Percentiles rank a stretch among this genome's conserved stretches.
Conservation (phyloP, 108 stramenopile genomes). For the Cylindrotheca fusiformis region DNA sequence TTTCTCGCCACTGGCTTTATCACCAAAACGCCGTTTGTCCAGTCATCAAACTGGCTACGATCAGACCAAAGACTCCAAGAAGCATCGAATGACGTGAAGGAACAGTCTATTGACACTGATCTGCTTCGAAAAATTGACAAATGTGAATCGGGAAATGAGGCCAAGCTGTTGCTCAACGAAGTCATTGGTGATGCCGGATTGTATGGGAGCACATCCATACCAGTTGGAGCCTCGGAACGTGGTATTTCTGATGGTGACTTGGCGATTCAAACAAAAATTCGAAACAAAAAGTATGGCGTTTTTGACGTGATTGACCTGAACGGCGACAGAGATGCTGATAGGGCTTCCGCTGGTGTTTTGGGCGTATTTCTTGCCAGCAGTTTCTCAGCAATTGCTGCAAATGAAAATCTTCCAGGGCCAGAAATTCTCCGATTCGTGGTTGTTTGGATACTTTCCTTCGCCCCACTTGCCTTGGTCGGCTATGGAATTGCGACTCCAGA, state of each 20-base stretch:
- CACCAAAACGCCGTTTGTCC: no score
- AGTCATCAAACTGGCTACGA: no score
- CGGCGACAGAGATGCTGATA: constrained; percentile 80
- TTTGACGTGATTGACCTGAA: constrained; percentile 78
- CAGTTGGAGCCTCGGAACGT: constrained; percentile 54
- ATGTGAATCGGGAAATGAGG: constrained; percentile 50
- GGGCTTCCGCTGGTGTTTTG: constrained; percentile 64
- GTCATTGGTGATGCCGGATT: constrained; percentile 30
- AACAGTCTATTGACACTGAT: constrained; percentile 26
- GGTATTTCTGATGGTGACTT: constrained; percentile 83
- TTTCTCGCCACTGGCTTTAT: no score
- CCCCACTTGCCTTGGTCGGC: constrained; percentile 74
- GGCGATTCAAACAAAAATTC: constrained; percentile 73
- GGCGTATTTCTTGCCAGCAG: constrained; percentile 55
- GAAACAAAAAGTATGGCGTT: constrained; percentile 74
- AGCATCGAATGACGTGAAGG: no score
- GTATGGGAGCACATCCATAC: constrained; percentile 61
- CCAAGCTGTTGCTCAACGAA: constrained; percentile 39
- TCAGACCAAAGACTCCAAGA: no score
- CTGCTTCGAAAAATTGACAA: constrained; percentile 33
- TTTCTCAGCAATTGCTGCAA: constrained; percentile 54
- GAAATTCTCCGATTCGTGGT: constrained; percentile 78
- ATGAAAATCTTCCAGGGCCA: constrained; percentile 66
- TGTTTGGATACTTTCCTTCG: constrained; percentile 73
- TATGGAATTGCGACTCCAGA: constrained; percentile 77